Conservation (phyloP, 2,329 filamentous ascomycete species). For the Botryotinia convoluta region DNA sequence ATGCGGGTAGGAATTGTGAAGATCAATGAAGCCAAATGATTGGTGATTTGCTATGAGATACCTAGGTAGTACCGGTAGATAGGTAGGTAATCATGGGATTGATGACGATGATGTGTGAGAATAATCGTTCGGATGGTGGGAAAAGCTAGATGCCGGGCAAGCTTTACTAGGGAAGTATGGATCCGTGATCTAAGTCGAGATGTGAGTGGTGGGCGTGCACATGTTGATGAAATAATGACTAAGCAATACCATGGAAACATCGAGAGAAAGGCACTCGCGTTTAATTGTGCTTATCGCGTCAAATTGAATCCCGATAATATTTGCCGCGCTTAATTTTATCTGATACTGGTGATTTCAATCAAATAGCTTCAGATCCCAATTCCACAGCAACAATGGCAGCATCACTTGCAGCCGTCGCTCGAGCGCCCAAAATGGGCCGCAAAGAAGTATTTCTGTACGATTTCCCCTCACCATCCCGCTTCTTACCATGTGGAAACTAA, state of each 20-base stretch:
- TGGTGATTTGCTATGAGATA: background rate
- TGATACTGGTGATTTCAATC: conserved; percentile 7
- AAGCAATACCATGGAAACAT: background rate
- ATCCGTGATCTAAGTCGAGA: background rate
- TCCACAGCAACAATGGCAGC: conserved; percentile 26
- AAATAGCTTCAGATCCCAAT: conserved; percentile 5
- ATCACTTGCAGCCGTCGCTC: conserved; percentile 14
- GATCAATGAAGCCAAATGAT: background rate
- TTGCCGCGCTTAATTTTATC: conserved; percentile 14
- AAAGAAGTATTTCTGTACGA: conserved; percentile 57
- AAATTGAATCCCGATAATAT: background rate
- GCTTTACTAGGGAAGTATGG: background rate
- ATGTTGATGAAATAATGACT: background rate
- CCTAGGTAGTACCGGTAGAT: background rate
- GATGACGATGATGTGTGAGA: background rate
- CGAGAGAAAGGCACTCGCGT: background rate
- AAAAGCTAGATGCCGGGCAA: no score
- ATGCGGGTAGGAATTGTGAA: background rate
- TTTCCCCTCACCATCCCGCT: conserved; percentile 17
- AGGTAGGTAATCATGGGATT: background rate
- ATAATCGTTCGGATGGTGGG: background rate
- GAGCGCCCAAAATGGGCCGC: conserved; percentile 44
- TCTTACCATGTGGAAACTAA: conserved; percentile 12
- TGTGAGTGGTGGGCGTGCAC: background rate
- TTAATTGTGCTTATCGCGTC: background rate